Conservation (phyloP, 2,329 filamentous ascomycete species). For the Scolecobasidium constrictum region DNA sequence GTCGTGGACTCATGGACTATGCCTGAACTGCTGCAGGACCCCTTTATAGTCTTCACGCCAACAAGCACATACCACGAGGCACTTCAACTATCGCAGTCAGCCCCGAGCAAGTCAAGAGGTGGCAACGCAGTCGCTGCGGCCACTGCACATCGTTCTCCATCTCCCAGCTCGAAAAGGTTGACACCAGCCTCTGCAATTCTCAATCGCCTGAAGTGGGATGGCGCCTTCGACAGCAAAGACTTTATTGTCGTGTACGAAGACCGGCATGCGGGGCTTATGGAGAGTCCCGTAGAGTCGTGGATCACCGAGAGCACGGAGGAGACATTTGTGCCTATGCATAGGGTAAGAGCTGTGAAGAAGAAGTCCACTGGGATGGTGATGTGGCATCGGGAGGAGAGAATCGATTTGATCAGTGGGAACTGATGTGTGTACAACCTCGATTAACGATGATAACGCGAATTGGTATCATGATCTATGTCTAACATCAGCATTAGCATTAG, state of each 20-base stretch:
- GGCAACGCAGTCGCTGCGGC: neutral
- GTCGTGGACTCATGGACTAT: constrained; percentile 3
- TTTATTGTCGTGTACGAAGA: constrained; percentile 9
- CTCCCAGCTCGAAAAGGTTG: neutral
- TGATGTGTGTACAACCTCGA: too few species aligned
- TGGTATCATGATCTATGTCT: too few species aligned
- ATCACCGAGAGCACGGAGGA: constrained; percentile 4
- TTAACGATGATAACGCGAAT: too few species aligned
- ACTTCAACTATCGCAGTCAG: neutral
- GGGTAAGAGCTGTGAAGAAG: constrained; percentile 5
- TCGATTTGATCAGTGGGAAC: constrained; percentile 9
- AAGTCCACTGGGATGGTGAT: constrained; percentile 4
- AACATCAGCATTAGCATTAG: too few species aligned
- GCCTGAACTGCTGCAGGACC: neutral
- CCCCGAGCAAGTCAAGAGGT: neutral
- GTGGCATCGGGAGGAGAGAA: constrained; percentile 8
- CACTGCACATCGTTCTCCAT: neutral
- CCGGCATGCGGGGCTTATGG: constrained; percentile 7
- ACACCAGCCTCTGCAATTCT: constrained; percentile 3
- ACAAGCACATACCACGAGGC: neutral
- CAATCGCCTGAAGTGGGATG: constrained; percentile 8
- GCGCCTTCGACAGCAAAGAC: constrained; percentile 2
- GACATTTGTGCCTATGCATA: constrained; percentile 6
- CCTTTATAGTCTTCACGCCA: neutral
- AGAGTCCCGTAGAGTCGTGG: constrained; percentile 3